A percentile compares a stretch with the other conserved stretches of the same genome.
phyloP scores from a whole-genome alignment of 2,329 filamentous ascomycete species.

The Malbranchea cinnamomea region DNA sequence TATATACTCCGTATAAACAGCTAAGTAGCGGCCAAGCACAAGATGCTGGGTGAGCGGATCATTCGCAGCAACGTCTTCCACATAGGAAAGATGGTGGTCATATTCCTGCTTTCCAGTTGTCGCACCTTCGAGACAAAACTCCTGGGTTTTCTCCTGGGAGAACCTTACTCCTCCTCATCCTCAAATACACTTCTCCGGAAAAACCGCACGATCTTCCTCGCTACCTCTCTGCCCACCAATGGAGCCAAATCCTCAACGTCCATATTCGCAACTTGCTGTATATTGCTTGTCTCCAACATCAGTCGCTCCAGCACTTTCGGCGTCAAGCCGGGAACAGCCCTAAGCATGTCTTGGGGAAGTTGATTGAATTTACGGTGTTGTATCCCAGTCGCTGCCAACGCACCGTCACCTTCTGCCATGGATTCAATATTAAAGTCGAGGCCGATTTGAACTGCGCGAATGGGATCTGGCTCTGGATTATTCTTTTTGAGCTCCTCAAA shows the following conservation, averaged over 20 bases:
- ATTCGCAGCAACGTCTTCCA: no score
- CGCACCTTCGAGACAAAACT: no score
- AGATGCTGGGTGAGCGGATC: no score
- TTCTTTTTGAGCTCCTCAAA: slow-evolving; percentile 87
- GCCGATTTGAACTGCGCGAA: slow-evolving; percentile 70
- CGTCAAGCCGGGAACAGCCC: slow-evolving; percentile 69
- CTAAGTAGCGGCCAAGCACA: no score
- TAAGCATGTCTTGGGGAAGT: slow-evolving; percentile 80
- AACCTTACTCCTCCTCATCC: slow-evolving; percentile 11
- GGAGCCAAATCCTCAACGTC: slow-evolving; percentile 54
- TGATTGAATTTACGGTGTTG: slow-evolving; percentile 59
- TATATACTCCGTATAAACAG: no score
- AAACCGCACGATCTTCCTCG: slow-evolving; percentile 61
- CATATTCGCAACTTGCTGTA: slow-evolving; percentile 79
- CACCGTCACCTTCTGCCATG: slow-evolving; percentile 11
- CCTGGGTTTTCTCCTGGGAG: no score
- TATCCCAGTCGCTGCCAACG: slow-evolving; percentile 37
- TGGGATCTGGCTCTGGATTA: slow-evolving; percentile 77
- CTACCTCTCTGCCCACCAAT: slow-evolving; percentile 64
- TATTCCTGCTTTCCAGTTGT: no score
- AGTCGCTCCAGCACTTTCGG: slow-evolving; percentile 62
- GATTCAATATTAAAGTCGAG: slow-evolving; percentile 42
- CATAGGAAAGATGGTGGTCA: no score
- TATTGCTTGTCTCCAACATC: slow-evolving; percentile 56
- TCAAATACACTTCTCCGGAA: slow-evolving; percentile 55